Percentiles rank a stretch among this genome's conserved stretches.
Evolutionary conservation across 2,329 filamentous ascomycete species (phyloP).

Genomic region (Mycocentrospora acerina): DNA sequence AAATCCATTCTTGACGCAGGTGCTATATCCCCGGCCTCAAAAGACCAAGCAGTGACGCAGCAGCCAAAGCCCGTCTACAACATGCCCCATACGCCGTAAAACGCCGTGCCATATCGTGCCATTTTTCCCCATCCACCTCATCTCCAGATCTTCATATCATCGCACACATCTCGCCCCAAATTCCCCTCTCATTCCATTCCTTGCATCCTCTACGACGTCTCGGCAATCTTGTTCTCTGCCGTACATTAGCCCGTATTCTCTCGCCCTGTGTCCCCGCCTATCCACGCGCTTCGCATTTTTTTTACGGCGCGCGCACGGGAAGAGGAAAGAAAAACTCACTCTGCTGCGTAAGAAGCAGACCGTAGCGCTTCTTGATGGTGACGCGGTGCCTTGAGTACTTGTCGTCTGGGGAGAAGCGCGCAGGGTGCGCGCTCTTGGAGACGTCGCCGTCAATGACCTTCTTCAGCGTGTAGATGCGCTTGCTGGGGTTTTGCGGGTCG

Average conservation of each 20-base stretch:
- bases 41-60: no score
- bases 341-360: constrained; percentile 81
- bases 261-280: background rate
- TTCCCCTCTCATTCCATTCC: background rate
- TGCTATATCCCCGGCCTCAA: no score
- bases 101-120: constrained; percentile 12
- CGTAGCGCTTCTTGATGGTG: constrained; percentile 91
- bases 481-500: constrained; percentile 66
- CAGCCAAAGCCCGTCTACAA: no score
- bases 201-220: constrained; percentile 10
- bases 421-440: constrained; percentile 94
- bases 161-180: background rate
- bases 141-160: no score
- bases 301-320: no score
- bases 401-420: constrained; percentile 96
- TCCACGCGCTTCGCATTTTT: background rate
- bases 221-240: constrained; percentile 31
- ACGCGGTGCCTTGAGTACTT: constrained; percentile 96
- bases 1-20: no score
- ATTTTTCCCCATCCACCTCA: constrained; percentile 9
- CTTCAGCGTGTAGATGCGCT: constrained; percentile 92
- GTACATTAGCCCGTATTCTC: constrained; percentile 1
- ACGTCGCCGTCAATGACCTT: constrained; percentile 81
- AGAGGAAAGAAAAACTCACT: no score
- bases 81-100: constrained; percentile 10